These are phyloP conservation scores for Hansenula sp. DNA, from an alignment of 1,139 yeast species.

Conservation along the genomic window DNA sequence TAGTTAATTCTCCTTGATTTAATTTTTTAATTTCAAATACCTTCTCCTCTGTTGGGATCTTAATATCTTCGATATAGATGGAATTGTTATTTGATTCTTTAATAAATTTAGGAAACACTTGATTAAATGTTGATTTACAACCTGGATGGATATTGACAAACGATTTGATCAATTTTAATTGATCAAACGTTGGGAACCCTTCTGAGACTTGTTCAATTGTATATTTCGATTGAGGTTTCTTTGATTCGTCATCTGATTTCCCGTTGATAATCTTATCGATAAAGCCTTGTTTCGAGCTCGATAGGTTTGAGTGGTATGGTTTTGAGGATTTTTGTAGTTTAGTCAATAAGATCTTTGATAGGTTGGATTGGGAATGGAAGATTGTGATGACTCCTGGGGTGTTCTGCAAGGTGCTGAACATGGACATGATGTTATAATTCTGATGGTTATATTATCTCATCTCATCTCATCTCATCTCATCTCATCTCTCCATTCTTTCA, in stretches of 20 bases:
- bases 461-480: too few relatives aligned
- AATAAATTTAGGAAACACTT: slow-evolving; percentile 18
- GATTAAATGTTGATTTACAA: slow-evolving; percentile 12
- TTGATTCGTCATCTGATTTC: background rate
- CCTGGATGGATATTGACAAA: slow-evolving; percentile 22
- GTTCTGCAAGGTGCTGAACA: slow-evolving; percentile 27
- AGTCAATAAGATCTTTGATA: slow-evolving; percentile 2
- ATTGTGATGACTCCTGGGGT: slow-evolving; percentile 28
- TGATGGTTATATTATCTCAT: too few relatives aligned
- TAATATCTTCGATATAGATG: background rate
- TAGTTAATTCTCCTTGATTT: background rate
- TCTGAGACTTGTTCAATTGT: background rate
- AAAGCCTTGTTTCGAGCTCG: background rate
- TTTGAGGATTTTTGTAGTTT: slow-evolving; percentile 3
- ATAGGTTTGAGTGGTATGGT: slow-evolving; percentile 5
- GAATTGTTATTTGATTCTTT: too few relatives aligned
- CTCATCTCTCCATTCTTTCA: too few relatives aligned
- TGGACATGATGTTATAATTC: slow-evolving; percentile 23
- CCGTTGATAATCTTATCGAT: background rate
- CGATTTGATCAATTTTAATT: slow-evolving; percentile 20
- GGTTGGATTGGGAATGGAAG: slow-evolving; percentile 15
- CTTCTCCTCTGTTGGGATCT: background rate
- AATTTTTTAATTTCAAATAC: background rate
- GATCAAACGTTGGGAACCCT: slow-evolving; percentile 20
- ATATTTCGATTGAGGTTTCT: background rate